Percentiles rank a stretch among this genome's conserved stretches.
phyloP scores from a whole-genome alignment of 495 filamentous ascomycete genomes.

The Annulohypoxylon moriforme region DNA sequence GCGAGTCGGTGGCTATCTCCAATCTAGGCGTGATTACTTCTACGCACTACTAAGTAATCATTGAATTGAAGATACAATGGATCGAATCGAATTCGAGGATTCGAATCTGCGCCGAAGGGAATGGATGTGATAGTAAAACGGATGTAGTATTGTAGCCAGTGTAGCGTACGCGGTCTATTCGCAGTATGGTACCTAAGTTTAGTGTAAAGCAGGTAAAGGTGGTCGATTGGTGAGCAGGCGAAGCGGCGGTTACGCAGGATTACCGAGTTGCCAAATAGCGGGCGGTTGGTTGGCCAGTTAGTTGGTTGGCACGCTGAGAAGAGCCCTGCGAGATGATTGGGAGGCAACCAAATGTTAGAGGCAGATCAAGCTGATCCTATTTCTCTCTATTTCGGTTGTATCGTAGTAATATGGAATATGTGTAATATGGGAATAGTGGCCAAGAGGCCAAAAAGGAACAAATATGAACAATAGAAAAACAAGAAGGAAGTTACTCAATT shows the following conservation, averaged over 20 bases:
- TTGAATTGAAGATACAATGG: constrained; percentile 30
- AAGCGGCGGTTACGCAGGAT: constrained; percentile 36
- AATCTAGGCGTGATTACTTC: constrained; percentile 16
- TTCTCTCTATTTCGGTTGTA: background rate
- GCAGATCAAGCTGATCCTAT: constrained; percentile 21
- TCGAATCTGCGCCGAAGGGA: constrained; percentile 18
- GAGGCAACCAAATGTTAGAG: constrained; percentile 33
- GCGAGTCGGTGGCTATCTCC: constrained; percentile 30
- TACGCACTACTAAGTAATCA: constrained; percentile 32
- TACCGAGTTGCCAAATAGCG: constrained; percentile 6
- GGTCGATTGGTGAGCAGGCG: constrained; percentile 31
- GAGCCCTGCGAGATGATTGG: constrained; percentile 21
- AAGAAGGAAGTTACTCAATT: background rate
- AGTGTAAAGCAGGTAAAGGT: constrained; percentile 7
- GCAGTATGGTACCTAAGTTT: constrained; percentile 17
- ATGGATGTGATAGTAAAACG: background rate
- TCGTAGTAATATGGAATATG: constrained; percentile 14
- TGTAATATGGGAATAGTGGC: constrained; percentile 4
- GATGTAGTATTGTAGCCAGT: constrained; percentile 10
- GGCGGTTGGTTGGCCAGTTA: constrained; percentile 27
- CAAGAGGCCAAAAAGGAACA: background rate
- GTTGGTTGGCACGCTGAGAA: constrained; percentile 17
- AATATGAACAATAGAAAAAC: background rate
- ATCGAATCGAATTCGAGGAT: constrained; percentile 25
- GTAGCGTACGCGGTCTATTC: constrained; percentile 33